Conservation (phyloP, 805 yeast species). For the Sungouiozyma intestinalis region DNA sequence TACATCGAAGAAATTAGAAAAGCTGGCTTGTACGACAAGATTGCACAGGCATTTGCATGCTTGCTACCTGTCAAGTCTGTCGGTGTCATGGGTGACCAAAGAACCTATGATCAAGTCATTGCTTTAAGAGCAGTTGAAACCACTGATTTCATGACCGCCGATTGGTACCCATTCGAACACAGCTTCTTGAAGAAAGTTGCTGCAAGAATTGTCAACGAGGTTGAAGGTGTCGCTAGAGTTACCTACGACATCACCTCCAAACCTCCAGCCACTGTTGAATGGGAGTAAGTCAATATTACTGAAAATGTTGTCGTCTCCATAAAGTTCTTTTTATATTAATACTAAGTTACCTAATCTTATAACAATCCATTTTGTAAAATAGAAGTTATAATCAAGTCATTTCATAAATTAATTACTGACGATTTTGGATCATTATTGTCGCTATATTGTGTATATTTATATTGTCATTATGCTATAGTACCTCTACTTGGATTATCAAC, state of each 20-base stretch:
- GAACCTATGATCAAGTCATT: conserved; percentile 98
- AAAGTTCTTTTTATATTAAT: neutral
- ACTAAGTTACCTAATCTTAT: neutral
- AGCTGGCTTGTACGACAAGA: conserved; percentile 85
- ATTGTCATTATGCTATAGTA: no score
- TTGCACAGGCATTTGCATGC: conserved; percentile 97
- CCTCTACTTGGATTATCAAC: no score
- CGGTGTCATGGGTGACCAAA: conserved; percentile 99
- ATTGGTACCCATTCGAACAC: conserved; percentile 94
- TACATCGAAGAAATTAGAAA: conserved; percentile 91
- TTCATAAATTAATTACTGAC: no score
- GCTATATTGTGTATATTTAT: no score
- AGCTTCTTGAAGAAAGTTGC: conserved; percentile 86
- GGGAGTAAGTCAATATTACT: conserved; percentile 60
- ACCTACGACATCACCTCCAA: conserved; percentile 97
- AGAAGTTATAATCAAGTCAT: neutral
- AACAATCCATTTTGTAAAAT: neutral
- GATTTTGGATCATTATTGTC: no score
- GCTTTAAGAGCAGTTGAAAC: conserved; percentile 98
- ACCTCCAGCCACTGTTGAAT: conserved; percentile 99
- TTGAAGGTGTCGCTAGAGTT: conserved; percentile 97
- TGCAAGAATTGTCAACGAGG: conserved; percentile 95
- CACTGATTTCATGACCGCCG: conserved; percentile 98
- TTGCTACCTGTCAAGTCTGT: conserved; percentile 95
- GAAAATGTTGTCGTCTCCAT: neutral